These are phyloP conservation scores for Calonectria pauciramosa DNA, from an alignment of 2,329 filamentous ascomycete species.

Conservation along the genomic window DNA sequence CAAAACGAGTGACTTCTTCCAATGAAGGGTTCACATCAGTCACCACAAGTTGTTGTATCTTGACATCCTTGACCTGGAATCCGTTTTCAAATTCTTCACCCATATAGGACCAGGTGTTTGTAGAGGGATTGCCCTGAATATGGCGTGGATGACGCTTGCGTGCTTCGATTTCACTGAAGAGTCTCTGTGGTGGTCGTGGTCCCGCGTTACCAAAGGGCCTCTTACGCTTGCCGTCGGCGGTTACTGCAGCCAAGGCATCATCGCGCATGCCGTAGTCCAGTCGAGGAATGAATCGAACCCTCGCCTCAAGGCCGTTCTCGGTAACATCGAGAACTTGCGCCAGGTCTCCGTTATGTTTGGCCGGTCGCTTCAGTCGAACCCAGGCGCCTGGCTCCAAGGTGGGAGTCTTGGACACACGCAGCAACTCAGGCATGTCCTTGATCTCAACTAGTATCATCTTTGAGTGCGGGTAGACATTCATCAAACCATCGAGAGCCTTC, in stretches of 20 bases:
- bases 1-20: conserved; percentile 96
- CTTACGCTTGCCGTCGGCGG: conserved; percentile 82
- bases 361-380: conserved; percentile 85
- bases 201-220: conserved; percentile 70
- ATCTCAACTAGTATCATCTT: conserved; percentile 93
- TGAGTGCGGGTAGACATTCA: conserved; percentile 89
- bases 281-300: conserved; percentile 88
- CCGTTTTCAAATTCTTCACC: conserved; percentile 93
- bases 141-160: conserved; percentile 83
- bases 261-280: conserved; percentile 93
- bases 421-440: conserved; percentile 97
- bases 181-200: conserved; percentile 84
- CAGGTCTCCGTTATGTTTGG: conserved; percentile 89
- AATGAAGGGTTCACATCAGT: conserved; percentile 93
- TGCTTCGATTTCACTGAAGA: conserved; percentile 94
- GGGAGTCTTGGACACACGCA: conserved; percentile 89
- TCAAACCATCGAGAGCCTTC: conserved; percentile 84
- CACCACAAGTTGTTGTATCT: conserved; percentile 86
- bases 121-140: conserved; percentile 78
- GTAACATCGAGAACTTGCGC: conserved; percentile 94
- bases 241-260: conserved; percentile 66
- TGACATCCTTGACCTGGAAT: conserved; percentile 94
- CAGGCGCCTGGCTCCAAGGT: conserved; percentile 89
- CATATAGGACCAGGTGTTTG: conserved; percentile 86
- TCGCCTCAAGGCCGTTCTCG: conserved; percentile 90